Conservation (phyloP, 2,329 filamentous ascomycete genomes). For the Hypoxylon sp. region DNA sequence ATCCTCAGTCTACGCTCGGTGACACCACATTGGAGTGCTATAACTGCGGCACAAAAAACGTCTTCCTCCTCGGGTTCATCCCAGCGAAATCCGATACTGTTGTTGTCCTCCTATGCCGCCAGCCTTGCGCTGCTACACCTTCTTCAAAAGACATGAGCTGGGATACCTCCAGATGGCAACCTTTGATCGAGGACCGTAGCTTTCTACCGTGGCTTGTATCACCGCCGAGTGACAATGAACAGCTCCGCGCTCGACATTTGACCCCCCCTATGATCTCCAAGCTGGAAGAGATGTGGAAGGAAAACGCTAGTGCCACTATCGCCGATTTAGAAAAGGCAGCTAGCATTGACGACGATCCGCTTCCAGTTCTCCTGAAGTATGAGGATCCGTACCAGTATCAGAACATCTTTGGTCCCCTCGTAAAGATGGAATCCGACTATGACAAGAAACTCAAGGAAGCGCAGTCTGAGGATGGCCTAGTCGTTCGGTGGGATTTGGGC, state of each 20-base stretch:
- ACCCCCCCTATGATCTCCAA: slow-evolving; percentile 96
- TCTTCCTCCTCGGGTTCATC: slow-evolving; percentile 97
- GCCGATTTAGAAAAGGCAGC: slow-evolving; percentile 92
- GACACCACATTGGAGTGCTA: slow-evolving; percentile 99
- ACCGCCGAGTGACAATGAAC: slow-evolving; percentile 91
- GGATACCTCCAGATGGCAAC: slow-evolving; percentile 98
- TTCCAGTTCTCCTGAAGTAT: slow-evolving; percentile 91
- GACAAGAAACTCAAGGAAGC: slow-evolving; percentile 99
- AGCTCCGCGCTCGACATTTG: slow-evolving; percentile 92
- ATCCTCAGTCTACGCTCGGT: slow-evolving; percentile 91
- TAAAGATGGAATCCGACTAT: slow-evolving; percentile 99
- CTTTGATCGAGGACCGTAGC: slow-evolving; percentile 94
- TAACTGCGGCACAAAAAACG: slow-evolving; percentile 99
- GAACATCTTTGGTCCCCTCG: slow-evolving; percentile 96
- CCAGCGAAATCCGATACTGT: slow-evolving; percentile 99
- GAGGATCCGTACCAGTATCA: slow-evolving; percentile 99
- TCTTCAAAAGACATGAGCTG: slow-evolving; percentile 99
- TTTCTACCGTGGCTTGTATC: slow-evolving; percentile 95
- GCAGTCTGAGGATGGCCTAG: slow-evolving; percentile 94
- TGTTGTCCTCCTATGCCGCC: slow-evolving; percentile 94
- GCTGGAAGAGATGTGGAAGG: slow-evolving; percentile 98
- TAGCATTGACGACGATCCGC: slow-evolving; percentile 94
- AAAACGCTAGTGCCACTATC: slow-evolving; percentile 89
- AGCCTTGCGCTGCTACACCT: slow-evolving; percentile 93
- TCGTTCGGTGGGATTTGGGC: slow-evolving; percentile 94